These are phyloP conservation scores for Magnaporthiopsis incrustans DNA, from an alignment of 2,329 filamentous ascomycete species.

Conservation along the genomic window DNA sequence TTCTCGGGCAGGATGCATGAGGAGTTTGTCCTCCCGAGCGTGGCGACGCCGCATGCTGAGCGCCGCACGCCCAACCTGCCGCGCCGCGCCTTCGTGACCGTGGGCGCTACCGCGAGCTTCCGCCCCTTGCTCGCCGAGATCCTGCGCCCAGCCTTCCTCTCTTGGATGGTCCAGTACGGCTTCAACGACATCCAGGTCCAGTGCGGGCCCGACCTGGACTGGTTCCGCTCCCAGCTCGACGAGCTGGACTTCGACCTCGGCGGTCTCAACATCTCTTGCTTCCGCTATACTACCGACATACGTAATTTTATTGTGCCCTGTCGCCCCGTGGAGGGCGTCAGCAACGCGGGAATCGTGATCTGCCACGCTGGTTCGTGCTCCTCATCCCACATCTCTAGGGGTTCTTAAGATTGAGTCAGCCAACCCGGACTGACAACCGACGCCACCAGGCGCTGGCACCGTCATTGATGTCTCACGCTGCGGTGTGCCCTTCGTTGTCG, in stretches of 20 bases:
- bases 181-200: constrained; percentile 74
- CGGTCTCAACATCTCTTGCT: constrained; percentile 25
- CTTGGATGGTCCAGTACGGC: constrained; percentile 44
- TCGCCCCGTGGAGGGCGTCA: constrained; percentile 35
- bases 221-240: constrained; percentile 43
- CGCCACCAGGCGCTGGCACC: constrained; percentile 67
- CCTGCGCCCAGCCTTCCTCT: constrained; percentile 54
- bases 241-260: constrained; percentile 54
- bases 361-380: constrained; percentile 67
- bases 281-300: constrained; percentile 61
- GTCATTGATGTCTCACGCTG: constrained; percentile 76
- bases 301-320: constrained; percentile 49
- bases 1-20: not conserved
- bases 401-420: not conserved
- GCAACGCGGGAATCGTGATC: constrained; percentile 64
- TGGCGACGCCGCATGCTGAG: not conserved
- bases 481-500: constrained; percentile 72
- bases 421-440: not conserved
- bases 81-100: constrained; percentile 63
- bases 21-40: not conserved
- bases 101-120: constrained; percentile 88
- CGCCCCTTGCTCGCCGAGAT: constrained; percentile 59
- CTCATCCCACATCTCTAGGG: not conserved
- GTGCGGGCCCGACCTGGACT: constrained; percentile 62
- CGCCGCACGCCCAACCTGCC: not conserved